Percentiles rank a stretch among this genome's conserved stretches.
These are phyloP conservation scores for Lathyrus tuberosus DNA, from an alignment of 306 rosid species.

Conservation along the genomic window DNA sequence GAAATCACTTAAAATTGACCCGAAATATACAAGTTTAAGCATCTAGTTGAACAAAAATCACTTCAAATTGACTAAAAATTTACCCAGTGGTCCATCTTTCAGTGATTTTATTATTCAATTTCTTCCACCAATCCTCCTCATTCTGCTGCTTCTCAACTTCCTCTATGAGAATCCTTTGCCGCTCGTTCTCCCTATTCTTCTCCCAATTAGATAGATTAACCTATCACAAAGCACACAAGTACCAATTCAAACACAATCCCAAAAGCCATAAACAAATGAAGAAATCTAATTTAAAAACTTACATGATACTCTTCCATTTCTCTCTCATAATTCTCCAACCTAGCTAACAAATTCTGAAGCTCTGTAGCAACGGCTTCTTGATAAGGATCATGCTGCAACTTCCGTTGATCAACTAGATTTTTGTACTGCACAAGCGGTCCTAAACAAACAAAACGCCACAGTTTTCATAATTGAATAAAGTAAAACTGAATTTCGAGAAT, in stretches of 20 bases:
- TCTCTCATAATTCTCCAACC: slow-evolving; percentile 85
- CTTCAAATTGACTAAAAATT: slow-evolving; percentile 24
- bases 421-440: slow-evolving; percentile 71
- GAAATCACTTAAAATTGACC: slow-evolving; percentile 15
- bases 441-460: slow-evolving; percentile 35
- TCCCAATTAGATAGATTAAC: slow-evolving; percentile 72
- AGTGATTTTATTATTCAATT: slow-evolving; percentile 50
- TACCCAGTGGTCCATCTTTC: slow-evolving; percentile 67
- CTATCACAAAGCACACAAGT: slow-evolving; percentile 39
- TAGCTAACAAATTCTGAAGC: slow-evolving; percentile 73
- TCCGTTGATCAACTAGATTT: slow-evolving; percentile 73
- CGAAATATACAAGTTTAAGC: neutral
- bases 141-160: slow-evolving; percentile 74
- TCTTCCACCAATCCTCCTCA: slow-evolving; percentile 55
- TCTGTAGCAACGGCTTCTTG: slow-evolving; percentile 79
- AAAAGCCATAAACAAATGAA: neutral
- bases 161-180: slow-evolving; percentile 72
- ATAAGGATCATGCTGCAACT: slow-evolving; percentile 78
- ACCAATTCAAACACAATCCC: neutral
- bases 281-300: slow-evolving; percentile 23
- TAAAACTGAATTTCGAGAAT: neutral
- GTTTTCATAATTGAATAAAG: neutral
- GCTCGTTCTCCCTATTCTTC: slow-evolving; percentile 66
- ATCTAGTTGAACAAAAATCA: slow-evolving; percentile 28
- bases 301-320: slow-evolving; percentile 91